Conservation (phyloP, 306 rosid genomes). For the Vigna nakashimae region DNA sequence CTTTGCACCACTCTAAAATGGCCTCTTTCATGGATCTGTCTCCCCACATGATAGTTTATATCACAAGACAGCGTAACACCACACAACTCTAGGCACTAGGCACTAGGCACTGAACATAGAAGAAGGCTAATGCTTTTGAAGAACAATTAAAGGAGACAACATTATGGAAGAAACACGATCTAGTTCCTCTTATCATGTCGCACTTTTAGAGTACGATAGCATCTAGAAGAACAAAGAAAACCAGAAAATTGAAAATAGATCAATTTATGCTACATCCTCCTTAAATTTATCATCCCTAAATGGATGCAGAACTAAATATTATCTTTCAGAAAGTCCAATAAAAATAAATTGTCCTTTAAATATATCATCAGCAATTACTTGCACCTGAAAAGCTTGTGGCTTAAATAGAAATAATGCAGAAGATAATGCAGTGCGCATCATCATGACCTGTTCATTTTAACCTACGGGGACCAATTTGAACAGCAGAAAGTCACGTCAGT, state of each 20-base stretch:
- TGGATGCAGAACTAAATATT: not conserved
- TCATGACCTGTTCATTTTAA: not conserved
- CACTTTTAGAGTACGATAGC: not conserved
- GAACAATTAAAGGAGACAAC: too few relatives aligned
- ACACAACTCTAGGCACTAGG: not conserved
- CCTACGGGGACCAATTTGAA: not conserved
- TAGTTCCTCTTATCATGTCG: not conserved
- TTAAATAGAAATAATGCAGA: not conserved
- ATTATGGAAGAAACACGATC: not conserved
- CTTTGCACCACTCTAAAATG: not conserved
- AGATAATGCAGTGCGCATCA: not conserved
- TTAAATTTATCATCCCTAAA: not conserved
- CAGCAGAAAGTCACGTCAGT: constrained; percentile 1
- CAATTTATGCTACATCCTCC: not conserved
- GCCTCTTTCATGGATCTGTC: not conserved
- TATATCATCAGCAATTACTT: not conserved
- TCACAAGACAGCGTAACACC: not conserved
- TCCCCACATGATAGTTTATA: not conserved
- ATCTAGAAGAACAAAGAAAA: not conserved
- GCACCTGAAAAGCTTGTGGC: not conserved
- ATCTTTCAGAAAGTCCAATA: not conserved
- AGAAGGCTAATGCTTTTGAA: too few relatives aligned
- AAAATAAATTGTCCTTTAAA: not conserved
- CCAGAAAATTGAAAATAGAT: not conserved
- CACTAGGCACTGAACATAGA: too few relatives aligned